These are phyloP conservation scores for Paracorniculantispora psalliotae DNA, from an alignment of 2,329 filamentous ascomycete genomes.

Conservation along the genomic window DNA sequence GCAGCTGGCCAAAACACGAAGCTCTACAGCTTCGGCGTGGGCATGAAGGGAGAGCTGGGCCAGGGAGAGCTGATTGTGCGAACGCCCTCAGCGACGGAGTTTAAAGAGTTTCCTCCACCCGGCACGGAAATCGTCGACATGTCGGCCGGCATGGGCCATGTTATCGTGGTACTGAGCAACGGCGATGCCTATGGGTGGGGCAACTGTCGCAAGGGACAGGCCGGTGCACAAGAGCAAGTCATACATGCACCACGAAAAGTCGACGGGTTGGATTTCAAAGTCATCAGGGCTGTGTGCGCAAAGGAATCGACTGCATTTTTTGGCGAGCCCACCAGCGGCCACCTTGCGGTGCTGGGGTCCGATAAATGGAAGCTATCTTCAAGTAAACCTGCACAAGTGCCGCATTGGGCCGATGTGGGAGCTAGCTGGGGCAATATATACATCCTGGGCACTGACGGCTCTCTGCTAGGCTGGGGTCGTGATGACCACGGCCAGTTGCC, in stretches of 20 bases:
- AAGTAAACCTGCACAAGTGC: constrained; percentile 46
- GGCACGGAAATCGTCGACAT: constrained; percentile 58
- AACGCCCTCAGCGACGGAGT: constrained; percentile 40
- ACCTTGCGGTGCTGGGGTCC: constrained; percentile 64
- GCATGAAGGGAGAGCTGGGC: constrained; percentile 68
- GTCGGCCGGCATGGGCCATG: constrained; percentile 72
- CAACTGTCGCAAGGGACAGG: constrained; percentile 76
- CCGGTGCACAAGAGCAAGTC: constrained; percentile 55
- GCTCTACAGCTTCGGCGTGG: constrained; percentile 61
- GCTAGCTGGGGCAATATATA: constrained; percentile 83
- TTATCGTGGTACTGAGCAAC: constrained; percentile 65
- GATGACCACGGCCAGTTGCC: constrained; percentile 80
- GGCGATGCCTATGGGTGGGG: constrained; percentile 88
- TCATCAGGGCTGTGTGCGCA: constrained; percentile 66
- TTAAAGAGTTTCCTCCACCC: constrained; percentile 60
- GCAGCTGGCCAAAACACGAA: constrained; percentile 35
- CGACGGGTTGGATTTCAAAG: constrained; percentile 53
- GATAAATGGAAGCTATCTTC: constrained; percentile 67
- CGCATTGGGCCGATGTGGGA: constrained; percentile 61
- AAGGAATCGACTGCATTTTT: constrained; percentile 80
- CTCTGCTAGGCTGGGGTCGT: constrained; percentile 70
- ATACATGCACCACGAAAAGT: constrained; percentile 60
- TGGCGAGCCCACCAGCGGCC: constrained; percentile 47
- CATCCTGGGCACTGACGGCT: constrained; percentile 57
- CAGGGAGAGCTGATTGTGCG: constrained; percentile 49